Percentiles rank a stretch among this genome's conserved stretches.
Conservation (phyloP, 192 early-diverging fungal species). For the Linnemannia hyalina region DNA sequence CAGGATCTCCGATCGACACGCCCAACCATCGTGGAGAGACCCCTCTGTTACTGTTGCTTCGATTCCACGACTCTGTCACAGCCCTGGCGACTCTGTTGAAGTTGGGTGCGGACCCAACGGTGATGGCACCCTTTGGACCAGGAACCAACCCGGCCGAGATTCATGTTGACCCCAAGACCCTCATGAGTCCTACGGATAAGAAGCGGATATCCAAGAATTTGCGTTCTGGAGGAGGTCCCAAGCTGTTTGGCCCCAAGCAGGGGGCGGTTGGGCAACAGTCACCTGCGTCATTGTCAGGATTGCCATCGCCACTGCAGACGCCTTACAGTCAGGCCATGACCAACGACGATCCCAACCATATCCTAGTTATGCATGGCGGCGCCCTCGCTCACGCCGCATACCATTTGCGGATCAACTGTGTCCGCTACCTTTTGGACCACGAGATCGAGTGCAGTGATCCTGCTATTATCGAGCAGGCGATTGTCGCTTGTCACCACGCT, state of each 20-base stretch:
- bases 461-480: constrained; percentile 33
- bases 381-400: constrained; percentile 46
- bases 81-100: constrained; percentile 35
- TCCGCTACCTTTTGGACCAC: constrained; percentile 41
- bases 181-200: not conserved
- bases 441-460: constrained; percentile 54
- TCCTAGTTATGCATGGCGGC: constrained; percentile 41
- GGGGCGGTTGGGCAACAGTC: not conserved
- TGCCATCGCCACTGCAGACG: not conserved
- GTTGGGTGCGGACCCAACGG: constrained; percentile 39
- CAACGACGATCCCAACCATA: constrained; percentile 42
- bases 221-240: not conserved
- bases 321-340: not conserved
- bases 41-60: constrained; percentile 33
- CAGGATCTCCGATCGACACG: constrained; percentile 35
- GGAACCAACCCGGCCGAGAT: constrained; percentile 40
- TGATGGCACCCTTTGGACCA: constrained; percentile 52
- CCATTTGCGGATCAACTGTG: constrained; percentile 28
- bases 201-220: constrained; percentile 22
- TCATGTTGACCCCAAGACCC: constrained; percentile 24
- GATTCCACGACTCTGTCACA: constrained; percentile 44
- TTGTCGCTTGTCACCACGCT: constrained; percentile 41
- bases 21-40: constrained; percentile 46
- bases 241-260: constrained; percentile 5
- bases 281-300: not conserved